These are phyloP conservation scores for Nemania bipapillata DNA, from an alignment of 2,329 filamentous ascomycete genomes.

Conservation along the genomic window DNA sequence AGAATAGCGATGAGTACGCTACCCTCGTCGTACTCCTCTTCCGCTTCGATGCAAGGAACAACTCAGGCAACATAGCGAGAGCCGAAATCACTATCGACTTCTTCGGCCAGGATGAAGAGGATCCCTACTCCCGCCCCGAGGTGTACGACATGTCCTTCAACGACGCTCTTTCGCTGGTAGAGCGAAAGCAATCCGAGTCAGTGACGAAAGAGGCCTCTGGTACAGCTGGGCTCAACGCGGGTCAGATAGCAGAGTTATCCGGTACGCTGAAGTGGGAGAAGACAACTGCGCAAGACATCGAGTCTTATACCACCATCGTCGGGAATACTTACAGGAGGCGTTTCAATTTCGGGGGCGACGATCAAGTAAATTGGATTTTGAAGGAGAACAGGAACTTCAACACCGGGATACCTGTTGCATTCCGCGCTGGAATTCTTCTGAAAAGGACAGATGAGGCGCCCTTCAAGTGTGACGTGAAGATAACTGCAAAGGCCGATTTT, in stretches of 20 bases:
- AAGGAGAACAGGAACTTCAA: conserved; percentile 3
- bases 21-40: conserved; percentile 11
- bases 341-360: conserved; percentile 13
- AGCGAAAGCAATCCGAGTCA: neutral
- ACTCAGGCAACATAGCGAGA: neutral
- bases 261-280: conserved; percentile 7
- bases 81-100: conserved; percentile 14
- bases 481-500: neutral
- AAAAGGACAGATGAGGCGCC: neutral
- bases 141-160: conserved; percentile 9
- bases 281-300: conserved; percentile 1
- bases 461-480: conserved; percentile 4
- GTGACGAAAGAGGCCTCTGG: neutral
- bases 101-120: conserved; percentile 2
- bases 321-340: conserved; percentile 12
- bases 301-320: conserved; percentile 2
- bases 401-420: neutral
- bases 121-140: conserved; percentile 6
- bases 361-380: conserved; percentile 11
- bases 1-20: neutral
- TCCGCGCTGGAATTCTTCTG: conserved; percentile 13
- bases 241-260: neutral
- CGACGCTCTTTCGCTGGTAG: conserved; percentile 2
- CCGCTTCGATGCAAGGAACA: conserved; percentile 10
- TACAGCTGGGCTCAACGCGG: neutral